phyloP scores from a whole-genome alignment of 169 alveolate genomes.

The Plasmodium vivax region DNA sequence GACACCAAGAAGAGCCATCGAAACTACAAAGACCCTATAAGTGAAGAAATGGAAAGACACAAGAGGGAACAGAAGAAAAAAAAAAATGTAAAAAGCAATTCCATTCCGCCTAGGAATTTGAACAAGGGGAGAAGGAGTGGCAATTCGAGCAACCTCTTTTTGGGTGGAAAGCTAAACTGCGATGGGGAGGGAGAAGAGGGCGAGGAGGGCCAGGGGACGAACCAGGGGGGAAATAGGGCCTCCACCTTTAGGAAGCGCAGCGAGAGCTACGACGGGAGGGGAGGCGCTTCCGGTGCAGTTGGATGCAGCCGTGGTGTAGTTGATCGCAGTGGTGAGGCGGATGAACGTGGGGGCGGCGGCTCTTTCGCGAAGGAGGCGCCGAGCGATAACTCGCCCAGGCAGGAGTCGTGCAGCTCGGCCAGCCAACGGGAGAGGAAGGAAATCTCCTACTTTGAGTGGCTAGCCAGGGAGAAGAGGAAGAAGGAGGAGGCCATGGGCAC shows the following conservation, averaged over 20 bases:
- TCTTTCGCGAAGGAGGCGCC: background rate
- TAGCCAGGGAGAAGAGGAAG: slow-evolving; percentile 47
- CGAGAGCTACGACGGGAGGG: slow-evolving; percentile 13
- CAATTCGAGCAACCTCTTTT: background rate
- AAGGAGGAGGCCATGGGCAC: background rate
- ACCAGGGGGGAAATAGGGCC: background rate
- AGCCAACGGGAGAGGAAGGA: slow-evolving; percentile 44
- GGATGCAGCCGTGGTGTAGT: background rate
- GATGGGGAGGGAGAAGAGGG: background rate
- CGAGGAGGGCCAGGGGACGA: background rate
- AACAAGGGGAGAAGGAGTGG: background rate
- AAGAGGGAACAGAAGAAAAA: slow-evolving; percentile 7
- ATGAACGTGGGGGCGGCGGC: background rate
- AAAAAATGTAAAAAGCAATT: slow-evolving; percentile 48
- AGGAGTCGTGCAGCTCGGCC: background rate
- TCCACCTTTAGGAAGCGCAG: background rate
- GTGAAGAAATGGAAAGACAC: slow-evolving; percentile 64
- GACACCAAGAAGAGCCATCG: background rate
- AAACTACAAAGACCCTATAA: slow-evolving; percentile 18
- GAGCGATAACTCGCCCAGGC: background rate
- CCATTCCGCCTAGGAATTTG: slow-evolving; percentile 42
- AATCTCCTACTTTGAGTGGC: slow-evolving; percentile 64
- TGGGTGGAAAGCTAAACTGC: background rate
- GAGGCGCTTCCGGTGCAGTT: background rate
- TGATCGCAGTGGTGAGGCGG: too few species aligned